Base-by-base conservation (phyloP, 2,329 filamentous ascomycete genomes). In the Fusarium buxicola region DNA sequence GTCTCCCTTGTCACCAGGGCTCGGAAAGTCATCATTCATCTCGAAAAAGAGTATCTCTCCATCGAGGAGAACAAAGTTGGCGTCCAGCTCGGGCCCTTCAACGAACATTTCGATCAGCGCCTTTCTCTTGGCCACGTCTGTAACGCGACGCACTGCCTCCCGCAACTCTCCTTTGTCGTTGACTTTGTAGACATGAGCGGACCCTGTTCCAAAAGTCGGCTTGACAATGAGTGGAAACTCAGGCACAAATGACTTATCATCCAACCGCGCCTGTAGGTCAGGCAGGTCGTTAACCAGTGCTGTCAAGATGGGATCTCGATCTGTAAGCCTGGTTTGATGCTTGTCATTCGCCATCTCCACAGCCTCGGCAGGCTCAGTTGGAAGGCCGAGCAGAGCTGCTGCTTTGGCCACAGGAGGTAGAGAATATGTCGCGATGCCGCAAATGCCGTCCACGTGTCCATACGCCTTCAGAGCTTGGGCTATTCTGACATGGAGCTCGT, bases 21-120 rank as follows among this genome's bases (percentile, higher is more conserved):
- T 66, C 12, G 64, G 64, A 16, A 64, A 49, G 27, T 67, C 63
- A 11, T 67, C 64, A 21, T 50, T 55, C n/a, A 56, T 44, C 38
- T 68, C 66, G 18, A 53, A 67, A 45, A 69, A 69, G 24, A 67
- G 55, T 10, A 69, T 27, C 36, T 69, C 25, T 1, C 66, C 66
- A 30, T 69, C 58, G 8, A 36, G 30, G 13, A 69, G 50, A 12
- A 69, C 63, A 21, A 69, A 50, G 53, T 69, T 69, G 18, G 45
- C 53, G 34, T 69, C 66, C 2, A 69, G 39, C 45, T 69, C 66
- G n/a, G 66, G 66, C 3, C 66, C 66, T 4, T 58, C 54, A 27
- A 53, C 43, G 27, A 69, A 69, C n/a, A 54, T 27, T 34, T 69
- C 66, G 15, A 69, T 55, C 4, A 69, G 21, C 6, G 41, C 41